phyloP scores from a whole-genome alignment of 192 early-diverging fungal genomes.

The Coemansia sp. region DNA sequence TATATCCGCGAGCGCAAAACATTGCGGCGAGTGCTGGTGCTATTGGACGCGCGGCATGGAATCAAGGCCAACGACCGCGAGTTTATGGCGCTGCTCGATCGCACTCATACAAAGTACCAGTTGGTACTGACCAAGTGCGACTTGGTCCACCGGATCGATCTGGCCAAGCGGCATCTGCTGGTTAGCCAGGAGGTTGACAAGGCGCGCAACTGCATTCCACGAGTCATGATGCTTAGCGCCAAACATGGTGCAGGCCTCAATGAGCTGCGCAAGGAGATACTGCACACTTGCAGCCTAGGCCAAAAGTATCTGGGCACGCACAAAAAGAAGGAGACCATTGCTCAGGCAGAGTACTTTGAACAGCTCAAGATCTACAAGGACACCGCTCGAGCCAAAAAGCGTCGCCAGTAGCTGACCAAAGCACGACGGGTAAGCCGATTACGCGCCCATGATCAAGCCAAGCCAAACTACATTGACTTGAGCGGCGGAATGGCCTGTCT shows the following conservation, averaged over 20 bases:
- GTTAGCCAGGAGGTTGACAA: constrained; percentile 50
- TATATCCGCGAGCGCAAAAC: constrained; percentile 62
- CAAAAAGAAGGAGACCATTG: constrained; percentile 47
- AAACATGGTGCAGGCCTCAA: constrained; percentile 62
- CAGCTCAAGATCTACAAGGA: constrained; percentile 51
- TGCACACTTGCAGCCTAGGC: constrained; percentile 57
- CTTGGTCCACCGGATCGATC: constrained; percentile 60
- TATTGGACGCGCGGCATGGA: constrained; percentile 78
- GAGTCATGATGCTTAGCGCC: constrained; percentile 68
- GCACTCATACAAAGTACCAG: constrained; percentile 48
- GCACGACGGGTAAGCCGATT: neutral
- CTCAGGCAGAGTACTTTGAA: constrained; percentile 40
- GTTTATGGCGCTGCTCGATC: constrained; percentile 47
- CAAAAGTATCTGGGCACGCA: constrained; percentile 52
- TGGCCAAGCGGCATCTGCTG: constrained; percentile 64
- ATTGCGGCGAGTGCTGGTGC: constrained; percentile 67
- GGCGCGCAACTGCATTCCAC: constrained; percentile 43
- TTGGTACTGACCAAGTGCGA: constrained; percentile 72
- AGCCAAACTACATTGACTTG: neutral
- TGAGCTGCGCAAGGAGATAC: constrained; percentile 69
- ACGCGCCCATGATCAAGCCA: neutral
- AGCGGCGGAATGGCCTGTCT: neutral
- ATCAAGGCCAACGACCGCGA: constrained; percentile 54
- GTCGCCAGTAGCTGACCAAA: neutral
- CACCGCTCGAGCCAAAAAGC: constrained; percentile 31